Evolutionary conservation across 129 eudicot species (phyloP), one percentile per base, ranked within the genome.

Genomic region (Saposhnikovia divaricata): DNA sequence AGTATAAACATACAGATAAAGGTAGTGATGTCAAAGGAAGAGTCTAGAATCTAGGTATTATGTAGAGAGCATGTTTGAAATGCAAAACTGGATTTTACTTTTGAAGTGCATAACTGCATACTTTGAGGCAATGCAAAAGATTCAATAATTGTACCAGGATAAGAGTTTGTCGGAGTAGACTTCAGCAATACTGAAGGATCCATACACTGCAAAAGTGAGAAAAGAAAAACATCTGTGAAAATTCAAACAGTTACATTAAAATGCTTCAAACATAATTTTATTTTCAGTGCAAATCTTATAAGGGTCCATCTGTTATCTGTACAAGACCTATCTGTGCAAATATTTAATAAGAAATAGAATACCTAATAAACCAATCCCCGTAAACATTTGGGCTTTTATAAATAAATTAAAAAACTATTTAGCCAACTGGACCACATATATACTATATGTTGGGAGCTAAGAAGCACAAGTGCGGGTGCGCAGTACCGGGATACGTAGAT

Each of bases 181-280:
- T 77, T 77, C 80, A 10, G 25, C 68, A 12, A 77, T 39, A 42
- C 80, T 77, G 71, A 77, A 77, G 65, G 80, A 50, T 77, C 80
- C 80, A 77, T 77, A 77, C 42, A 61, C 80, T 77, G 80, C 80
- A 77, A 75, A 50, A 16, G n/a, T 9, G 65, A 40, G 71, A 25
- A 77, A 51, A 51, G 18, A 48, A 39, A 77, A 53, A 31, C 8
- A 68, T 68, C 19, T 0, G 21, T 40, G 42, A 53, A 28, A 15
- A 77, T 37, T 39, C 14, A 59, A n/a, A 57, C 28, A 47, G 21
- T 27, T 57, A n/a, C 43, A 50, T 8, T 48, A 28, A 48, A 75
- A 46, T 2, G 80, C 51, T 46, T 27, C 13, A 75, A 16, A 27
- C 1, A 9, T 28, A 50, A 75, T 50, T 66, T 28, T 68, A 34